Conservation (phyloP, 495 filamentous ascomycete species). For the Aspergillus egyptiacus region DNA sequence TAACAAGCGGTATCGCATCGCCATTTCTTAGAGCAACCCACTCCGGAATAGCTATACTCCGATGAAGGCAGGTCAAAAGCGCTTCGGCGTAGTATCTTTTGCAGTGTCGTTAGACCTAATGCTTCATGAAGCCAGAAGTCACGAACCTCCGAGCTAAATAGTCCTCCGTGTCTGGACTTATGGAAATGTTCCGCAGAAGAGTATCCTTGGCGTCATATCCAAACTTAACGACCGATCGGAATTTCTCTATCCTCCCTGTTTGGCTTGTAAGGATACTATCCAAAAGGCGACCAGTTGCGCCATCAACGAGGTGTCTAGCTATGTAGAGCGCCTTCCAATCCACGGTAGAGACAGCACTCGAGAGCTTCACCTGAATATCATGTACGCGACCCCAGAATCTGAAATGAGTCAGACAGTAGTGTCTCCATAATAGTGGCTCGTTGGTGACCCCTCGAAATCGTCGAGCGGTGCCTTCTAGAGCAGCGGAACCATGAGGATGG, state of each 20-base stretch:
- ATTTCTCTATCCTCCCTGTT: slow-evolving; percentile 60
- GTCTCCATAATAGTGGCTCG: slow-evolving; percentile 71
- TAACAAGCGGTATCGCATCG: slow-evolving; percentile 58
- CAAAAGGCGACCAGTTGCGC: slow-evolving; percentile 49
- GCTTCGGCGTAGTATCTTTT: slow-evolving; percentile 67
- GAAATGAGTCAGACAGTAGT: slow-evolving; percentile 62
- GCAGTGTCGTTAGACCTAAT: slow-evolving; percentile 1
- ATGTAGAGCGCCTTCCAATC: slow-evolving; percentile 76
- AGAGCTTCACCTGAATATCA: slow-evolving; percentile 50
- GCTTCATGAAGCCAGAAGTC: slow-evolving; percentile 12
- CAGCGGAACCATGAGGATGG: slow-evolving; percentile 39
- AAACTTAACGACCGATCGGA: slow-evolving; percentile 58
- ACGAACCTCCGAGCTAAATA: slow-evolving; percentile 71
- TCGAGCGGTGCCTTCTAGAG: slow-evolving; percentile 55
- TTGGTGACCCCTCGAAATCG: slow-evolving; percentile 59
- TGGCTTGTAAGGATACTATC: slow-evolving; percentile 66
- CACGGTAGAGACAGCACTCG: slow-evolving; percentile 48
- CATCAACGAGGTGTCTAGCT: slow-evolving; percentile 49
- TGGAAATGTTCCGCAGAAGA: slow-evolving; percentile 57
- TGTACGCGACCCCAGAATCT: slow-evolving; percentile 69
- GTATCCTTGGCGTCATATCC: slow-evolving; percentile 89
- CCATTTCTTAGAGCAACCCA: slow-evolving; percentile 57
- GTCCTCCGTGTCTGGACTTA: slow-evolving; percentile 60
- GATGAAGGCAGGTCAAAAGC: slow-evolving; percentile 72
- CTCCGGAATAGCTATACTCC: slow-evolving; percentile 67